Evolutionary conservation across 108 stramenopile species (phyloP), one percentile per base, ranked within the genome.

Genomic region (Parietichytrium sp.): DNA sequence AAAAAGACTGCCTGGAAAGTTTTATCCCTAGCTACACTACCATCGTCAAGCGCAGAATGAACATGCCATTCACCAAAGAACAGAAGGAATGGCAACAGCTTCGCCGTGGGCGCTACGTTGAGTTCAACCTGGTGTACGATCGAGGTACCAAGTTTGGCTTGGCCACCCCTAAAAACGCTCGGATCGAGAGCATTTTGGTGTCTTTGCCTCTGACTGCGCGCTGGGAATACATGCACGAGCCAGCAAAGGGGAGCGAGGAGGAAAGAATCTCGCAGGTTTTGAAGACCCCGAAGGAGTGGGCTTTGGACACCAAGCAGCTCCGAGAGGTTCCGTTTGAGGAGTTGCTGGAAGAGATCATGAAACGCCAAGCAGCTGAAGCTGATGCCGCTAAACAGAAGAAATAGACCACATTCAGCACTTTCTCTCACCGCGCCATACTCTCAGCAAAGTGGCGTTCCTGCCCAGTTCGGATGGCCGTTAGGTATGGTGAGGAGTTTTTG

Each of bases 51-150:
- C 86, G 89, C 80, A 93, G 93, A 86, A 94, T 93, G 90, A 78
- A 98, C 88, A 92, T 94, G 81, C 85, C 87, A 80, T 96, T 91
- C 89, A 95, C 96, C 15, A 55, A 91, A 84, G 52, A 94, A 81
- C 89, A 99, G 85, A 96, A 97, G 93, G 86, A 92, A 79, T 99
- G 98, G 98, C 97, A 99, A 91, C 80, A 52, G 47, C 36, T 81
- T 20, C 81, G 85, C 16, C 84, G 94, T 29, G 95, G 96, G 80
- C 88, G 95, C 54, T 99, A 99, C 83, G 95, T 95, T 12, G 98
- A 99, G 89, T 99, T 99, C 93, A 99, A 99, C 90, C 89, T 99
- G 52, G 96, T 99, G 25, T 96, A 98, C 85, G 98, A 99, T 85
- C 88, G 98, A 4, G 98, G 98, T 54, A 99, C 98, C 0, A 92